Base-by-base conservation (phyloP, 1,139 yeast species). In the Saccharomyces hybrid region DNA sequence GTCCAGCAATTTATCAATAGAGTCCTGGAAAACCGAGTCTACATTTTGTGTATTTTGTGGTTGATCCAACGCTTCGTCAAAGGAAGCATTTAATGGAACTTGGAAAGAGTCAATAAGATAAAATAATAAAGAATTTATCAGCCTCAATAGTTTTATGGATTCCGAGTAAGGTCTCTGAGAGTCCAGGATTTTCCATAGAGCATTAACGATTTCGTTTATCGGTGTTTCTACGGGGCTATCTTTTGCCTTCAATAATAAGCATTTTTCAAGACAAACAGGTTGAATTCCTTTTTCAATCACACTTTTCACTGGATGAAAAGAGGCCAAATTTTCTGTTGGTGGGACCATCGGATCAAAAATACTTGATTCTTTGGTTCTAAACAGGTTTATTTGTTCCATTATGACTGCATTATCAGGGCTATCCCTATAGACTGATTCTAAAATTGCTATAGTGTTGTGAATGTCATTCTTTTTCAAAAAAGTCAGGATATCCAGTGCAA, bases 1-100 rank as follows among this genome's bases (percentile, higher is more conserved):
- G 52, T 89, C 83, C 64, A 83, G 76, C 51, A 93, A 74, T 54
- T 82, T 77, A 63, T 87, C 88, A 46, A 93, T 82, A 0, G 96
- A 86, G 49, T 84, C 79, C 50, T 85, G 88, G 56, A 89, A 77
- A 1, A 88, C 83, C 4, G 42, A 38, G 4, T 38, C 25, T 16
- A 16, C 42, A 20, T 20, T 20, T 20, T 20, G 23, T 20, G 23
- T 20, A 38, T 38, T 38, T 16, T 38, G 23, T 16, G 25, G 13
- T 16, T 3, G 8, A 8, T 38, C 42, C 8, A 38, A 8, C 4
- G 8, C 8, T 8, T 38, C 25, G 8, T 38, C 42, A 38, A 38
- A 38, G 13, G 42, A 38, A 38, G 42, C 4, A 16, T 8, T 7
- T 38, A 16, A 7, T 2, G 42, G 42, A 38, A 8, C 42, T 38